Conservation (phyloP, 305 asterid species). For the Solanum hybrid region DNA sequence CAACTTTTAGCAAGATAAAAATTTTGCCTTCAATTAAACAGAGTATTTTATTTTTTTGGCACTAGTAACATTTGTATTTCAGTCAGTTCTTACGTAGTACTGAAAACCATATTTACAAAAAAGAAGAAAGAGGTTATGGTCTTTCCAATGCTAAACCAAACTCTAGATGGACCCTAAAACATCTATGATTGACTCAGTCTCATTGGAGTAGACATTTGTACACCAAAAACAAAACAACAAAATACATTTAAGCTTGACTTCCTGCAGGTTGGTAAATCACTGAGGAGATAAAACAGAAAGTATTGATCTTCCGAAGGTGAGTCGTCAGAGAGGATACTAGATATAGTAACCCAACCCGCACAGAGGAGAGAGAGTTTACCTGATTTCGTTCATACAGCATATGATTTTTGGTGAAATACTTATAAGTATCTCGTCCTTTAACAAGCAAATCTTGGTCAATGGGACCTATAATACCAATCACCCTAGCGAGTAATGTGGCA, state of each 20-base stretch:
- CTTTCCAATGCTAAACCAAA: background rate
- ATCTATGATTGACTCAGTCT: background rate
- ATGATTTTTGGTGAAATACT: constrained; percentile 89
- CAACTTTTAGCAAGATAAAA: background rate
- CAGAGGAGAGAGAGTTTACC: constrained; percentile 31
- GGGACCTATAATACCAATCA: constrained; percentile 78
- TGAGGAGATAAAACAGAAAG: background rate
- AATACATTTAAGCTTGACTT: background rate
- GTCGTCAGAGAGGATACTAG: background rate
- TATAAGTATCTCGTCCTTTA: constrained; percentile 80
- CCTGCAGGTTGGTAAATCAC: background rate
- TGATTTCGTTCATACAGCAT: constrained; percentile 95
- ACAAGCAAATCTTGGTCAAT: constrained; percentile 87
- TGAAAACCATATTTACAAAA: background rate
- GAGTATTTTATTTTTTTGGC: background rate
- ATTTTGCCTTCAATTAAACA: background rate
- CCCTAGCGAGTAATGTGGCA: constrained; percentile 94
- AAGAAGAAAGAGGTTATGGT: background rate
- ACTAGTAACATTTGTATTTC: background rate
- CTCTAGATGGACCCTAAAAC: background rate
- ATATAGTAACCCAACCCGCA: background rate
- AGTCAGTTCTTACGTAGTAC: background rate
- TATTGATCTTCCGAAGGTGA: background rate
- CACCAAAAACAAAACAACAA: background rate
- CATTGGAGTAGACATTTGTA: background rate